Evolutionary conservation across 345 rosid genomes (phyloP).

Genomic region (Hibiscus trionum): DNA sequence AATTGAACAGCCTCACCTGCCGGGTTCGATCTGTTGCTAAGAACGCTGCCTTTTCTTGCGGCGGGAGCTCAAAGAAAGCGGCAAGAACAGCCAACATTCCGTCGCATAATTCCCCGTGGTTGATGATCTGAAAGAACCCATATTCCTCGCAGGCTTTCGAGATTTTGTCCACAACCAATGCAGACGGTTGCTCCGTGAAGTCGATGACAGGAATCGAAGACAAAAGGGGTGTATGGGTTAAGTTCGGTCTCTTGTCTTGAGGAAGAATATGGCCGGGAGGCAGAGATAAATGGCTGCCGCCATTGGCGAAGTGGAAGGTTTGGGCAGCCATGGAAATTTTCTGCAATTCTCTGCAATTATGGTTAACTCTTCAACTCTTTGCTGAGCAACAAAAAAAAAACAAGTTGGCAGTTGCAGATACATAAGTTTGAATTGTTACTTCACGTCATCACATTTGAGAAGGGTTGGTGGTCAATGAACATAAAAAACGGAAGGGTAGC

Average conservation of each 20-base stretch:
- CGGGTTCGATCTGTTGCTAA: conserved; percentile 8
- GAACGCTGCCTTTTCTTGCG: conserved; percentile 3
- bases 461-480: no score
- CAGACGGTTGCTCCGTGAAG: not conserved
- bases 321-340: conserved; percentile 6
- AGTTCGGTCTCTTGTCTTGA: conserved; percentile 16
- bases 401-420: not conserved
- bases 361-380: not conserved
- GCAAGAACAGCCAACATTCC: conserved; percentile 5
- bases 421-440: no score
- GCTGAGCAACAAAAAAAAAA: no score
- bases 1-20: conserved; percentile 13
- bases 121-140: conserved; percentile 21
- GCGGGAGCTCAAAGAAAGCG: conserved; percentile 16
- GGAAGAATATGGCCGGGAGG: conserved; percentile 14
- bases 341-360: not conserved
- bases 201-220: conserved; percentile 17
- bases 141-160: conserved; percentile 19
- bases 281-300: not conserved
- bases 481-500: no score
- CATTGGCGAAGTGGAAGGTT: not conserved
- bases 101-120: conserved; percentile 13
- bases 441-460: no score
- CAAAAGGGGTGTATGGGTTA: conserved; percentile 7
- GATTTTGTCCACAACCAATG: conserved; percentile 1